phyloP scores from a whole-genome alignment of 2,329 filamentous ascomycete genomes.

The Xylaria sp. region DNA sequence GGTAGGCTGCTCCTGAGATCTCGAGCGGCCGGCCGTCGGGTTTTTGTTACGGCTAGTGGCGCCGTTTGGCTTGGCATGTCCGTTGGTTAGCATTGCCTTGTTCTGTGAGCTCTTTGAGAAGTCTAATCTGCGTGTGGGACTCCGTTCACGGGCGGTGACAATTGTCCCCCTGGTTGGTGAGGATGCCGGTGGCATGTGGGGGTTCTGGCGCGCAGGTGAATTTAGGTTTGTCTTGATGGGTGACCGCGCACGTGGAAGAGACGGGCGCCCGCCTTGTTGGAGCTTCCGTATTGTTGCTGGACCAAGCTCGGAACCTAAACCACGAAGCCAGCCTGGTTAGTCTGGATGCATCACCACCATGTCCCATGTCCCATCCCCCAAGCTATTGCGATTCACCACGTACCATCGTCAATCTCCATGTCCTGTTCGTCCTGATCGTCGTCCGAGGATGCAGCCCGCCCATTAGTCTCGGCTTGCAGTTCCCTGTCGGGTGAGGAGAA shows the following conservation, averaged over 20 bases:
- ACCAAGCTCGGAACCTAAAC: conserved; percentile 62
- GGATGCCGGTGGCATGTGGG: conserved; percentile 64
- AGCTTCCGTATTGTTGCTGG: conserved; percentile 63
- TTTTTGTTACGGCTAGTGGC: conserved; percentile 41
- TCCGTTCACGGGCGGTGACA: conserved; percentile 45
- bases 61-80: conserved; percentile 44
- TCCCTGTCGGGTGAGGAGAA: conserved; percentile 85
- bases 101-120: conserved; percentile 53
- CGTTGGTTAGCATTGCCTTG: conserved; percentile 38
- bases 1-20: conserved; percentile 43
- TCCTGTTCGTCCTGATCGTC: conserved; percentile 54
- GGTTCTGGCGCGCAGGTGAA: conserved; percentile 71
- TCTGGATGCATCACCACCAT: neutral
- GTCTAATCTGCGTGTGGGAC: conserved; percentile 61
- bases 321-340: conserved; percentile 23
- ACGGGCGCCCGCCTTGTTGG: conserved; percentile 58
- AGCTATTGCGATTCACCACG: conserved; percentile 40
- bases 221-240: conserved; percentile 71
- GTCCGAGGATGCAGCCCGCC: conserved; percentile 38
- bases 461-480: conserved; percentile 35
- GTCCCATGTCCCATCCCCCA: no score
- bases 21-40: conserved; percentile 35
- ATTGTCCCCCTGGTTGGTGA: conserved; percentile 59
- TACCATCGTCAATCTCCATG: conserved; percentile 65
- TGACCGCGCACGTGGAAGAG: conserved; percentile 63